Evolutionary conservation across 345 rosid species (phyloP).

Genomic region (Citrus glauca): DNA sequence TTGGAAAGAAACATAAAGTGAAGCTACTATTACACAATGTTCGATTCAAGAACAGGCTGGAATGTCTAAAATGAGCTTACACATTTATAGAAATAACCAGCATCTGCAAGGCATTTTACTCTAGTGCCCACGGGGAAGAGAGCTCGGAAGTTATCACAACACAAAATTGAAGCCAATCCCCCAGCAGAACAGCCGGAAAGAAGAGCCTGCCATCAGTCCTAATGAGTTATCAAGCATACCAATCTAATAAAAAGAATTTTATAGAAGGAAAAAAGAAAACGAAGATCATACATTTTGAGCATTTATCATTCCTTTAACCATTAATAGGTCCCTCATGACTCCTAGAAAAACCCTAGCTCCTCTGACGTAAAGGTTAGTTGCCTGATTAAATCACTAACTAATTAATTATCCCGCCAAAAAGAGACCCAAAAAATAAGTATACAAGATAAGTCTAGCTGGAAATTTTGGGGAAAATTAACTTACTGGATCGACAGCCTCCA

Average conservation of each 20-base stretch:
- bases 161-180: conserved; percentile 79
- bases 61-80: conserved; percentile 44
- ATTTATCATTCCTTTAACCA: conserved; percentile 50
- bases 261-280: too few species aligned
- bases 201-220: conserved; percentile 50
- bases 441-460: conserved; percentile 34
- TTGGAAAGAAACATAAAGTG: not conserved
- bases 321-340: conserved; percentile 59
- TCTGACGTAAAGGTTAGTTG: conserved; percentile 87
- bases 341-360: conserved; percentile 83
- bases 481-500: conserved; percentile 60
- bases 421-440: not conserved
- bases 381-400: conserved; percentile 54
- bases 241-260: not conserved
- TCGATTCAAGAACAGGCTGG: conserved; percentile 2
- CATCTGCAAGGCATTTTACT: conserved; percentile 93
- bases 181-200: conserved; percentile 97
- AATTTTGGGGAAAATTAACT: conserved; percentile 19
- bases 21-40: not conserved
- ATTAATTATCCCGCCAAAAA: conserved; percentile 21
- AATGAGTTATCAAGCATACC: not conserved
- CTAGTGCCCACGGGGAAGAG: conserved; percentile 58
- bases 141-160: conserved; percentile 75
- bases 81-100: conserved; percentile 82
- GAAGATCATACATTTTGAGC: too few species aligned